phyloP scores from a whole-genome alignment of 2,329 filamentous ascomycete species.

The Microcera coccophila region DNA sequence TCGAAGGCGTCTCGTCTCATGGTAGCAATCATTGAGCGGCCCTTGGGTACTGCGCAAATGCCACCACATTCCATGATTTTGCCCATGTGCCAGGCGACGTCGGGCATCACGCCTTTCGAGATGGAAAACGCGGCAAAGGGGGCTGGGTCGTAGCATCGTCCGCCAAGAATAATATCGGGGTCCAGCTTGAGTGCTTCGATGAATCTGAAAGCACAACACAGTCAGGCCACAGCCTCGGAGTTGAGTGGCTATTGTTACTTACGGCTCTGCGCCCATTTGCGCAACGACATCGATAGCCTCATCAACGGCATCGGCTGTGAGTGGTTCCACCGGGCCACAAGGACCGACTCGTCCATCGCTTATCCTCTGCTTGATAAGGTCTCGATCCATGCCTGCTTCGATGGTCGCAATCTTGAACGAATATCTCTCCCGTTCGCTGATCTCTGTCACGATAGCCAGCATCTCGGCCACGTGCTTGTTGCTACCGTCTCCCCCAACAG shows the following conservation, averaged over 20 bases:
- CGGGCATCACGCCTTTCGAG: background rate
- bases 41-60: slow-evolving; percentile 46
- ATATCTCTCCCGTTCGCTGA: no score
- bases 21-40: slow-evolving; percentile 38
- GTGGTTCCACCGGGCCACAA: slow-evolving; percentile 33
- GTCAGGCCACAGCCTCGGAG: no score
- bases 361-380: slow-evolving; percentile 28
- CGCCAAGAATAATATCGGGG: slow-evolving; percentile 46
- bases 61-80: slow-evolving; percentile 54
- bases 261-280: slow-evolving; percentile 47
- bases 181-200: slow-evolving; percentile 41
- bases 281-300: slow-evolving; percentile 37
- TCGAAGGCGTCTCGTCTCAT: slow-evolving; percentile 43
- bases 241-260: no score
- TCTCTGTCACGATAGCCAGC: slow-evolving; percentile 37
- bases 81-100: slow-evolving; percentile 37
- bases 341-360: slow-evolving; percentile 28
- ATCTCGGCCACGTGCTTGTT: slow-evolving; percentile 32
- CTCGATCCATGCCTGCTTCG: slow-evolving; percentile 31
- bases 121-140: slow-evolving; percentile 36
- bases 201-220: no score
- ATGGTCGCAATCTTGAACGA: background rate
- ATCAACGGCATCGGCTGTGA: slow-evolving; percentile 38
- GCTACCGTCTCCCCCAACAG: slow-evolving; percentile 46
- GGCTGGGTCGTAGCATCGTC: slow-evolving; percentile 40